Evolutionary conservation across 176 grass and related monocot genomes (phyloP).

Genomic region (Chrysopogon serrulatus): DNA sequence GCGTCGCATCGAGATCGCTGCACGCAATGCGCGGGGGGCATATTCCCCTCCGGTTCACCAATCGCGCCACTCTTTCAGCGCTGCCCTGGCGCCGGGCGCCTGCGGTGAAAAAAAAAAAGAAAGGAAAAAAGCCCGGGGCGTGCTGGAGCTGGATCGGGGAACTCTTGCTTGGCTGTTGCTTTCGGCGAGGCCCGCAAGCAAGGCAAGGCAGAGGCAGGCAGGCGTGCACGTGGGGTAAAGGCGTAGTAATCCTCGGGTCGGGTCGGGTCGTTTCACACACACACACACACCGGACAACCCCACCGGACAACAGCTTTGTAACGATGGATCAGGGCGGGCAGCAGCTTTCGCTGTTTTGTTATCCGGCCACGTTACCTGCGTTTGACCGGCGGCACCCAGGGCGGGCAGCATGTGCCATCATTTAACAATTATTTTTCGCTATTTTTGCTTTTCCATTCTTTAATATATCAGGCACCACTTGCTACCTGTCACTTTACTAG

Average conservation of each 20-base stretch:
- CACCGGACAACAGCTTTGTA: background rate
- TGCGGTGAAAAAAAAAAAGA: background rate
- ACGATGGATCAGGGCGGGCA: too few relatives aligned
- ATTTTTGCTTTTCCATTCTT: too few relatives aligned
- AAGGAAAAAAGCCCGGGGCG: too few relatives aligned
- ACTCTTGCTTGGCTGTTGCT: constrained; percentile 7
- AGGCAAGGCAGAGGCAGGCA: background rate
- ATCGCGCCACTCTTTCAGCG: background rate
- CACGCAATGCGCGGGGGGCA: background rate
- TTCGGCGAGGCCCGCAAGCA: background rate
- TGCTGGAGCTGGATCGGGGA: background rate
- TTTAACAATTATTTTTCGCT: too few relatives aligned
- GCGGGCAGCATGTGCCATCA: background rate
- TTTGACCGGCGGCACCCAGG: constrained; percentile 16
- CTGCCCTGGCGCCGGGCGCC: background rate
- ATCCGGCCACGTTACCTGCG: background rate
- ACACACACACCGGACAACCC: too few relatives aligned
- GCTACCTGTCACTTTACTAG: background rate
- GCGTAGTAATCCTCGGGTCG: background rate
- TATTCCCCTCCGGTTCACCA: background rate
- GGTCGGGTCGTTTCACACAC: background rate
- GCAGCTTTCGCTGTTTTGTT: background rate
- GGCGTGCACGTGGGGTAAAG: constrained; percentile 26
- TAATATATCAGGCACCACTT: too few relatives aligned
- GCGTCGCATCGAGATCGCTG: constrained; percentile 4